phyloP scores from a whole-genome alignment of 306 rosid genomes.

The Gastrolobium villosum region DNA sequence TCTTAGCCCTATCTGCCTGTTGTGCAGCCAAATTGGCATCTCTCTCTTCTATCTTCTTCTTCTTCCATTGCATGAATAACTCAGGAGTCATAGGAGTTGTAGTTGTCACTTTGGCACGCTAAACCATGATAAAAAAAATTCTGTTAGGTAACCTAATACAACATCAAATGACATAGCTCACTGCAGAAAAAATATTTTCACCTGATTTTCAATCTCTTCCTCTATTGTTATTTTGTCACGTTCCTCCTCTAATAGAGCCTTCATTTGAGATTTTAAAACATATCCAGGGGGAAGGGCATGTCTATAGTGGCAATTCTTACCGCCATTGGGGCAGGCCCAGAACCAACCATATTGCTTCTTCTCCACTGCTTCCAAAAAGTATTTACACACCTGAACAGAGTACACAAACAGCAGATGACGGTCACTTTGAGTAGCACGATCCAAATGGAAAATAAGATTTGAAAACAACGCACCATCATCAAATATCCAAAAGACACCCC shows the following conservation, averaged over 20 bases:
- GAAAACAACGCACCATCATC: constrained; percentile 25
- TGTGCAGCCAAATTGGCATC: constrained; percentile 90
- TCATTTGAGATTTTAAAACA: constrained; percentile 96
- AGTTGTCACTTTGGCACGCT: constrained; percentile 82
- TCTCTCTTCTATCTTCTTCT: constrained; percentile 86
- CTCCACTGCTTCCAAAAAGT: constrained; percentile 89
- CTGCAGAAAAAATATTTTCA: constrained; percentile 25
- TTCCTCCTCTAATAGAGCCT: constrained; percentile 90
- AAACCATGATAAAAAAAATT: constrained; percentile 32
- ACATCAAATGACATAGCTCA: constrained; percentile 24
- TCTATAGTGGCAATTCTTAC: constrained; percentile 90
- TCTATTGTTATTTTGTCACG: constrained; percentile 74
- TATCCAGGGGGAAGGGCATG: constrained; percentile 99
- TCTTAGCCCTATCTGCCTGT: constrained; percentile 96
- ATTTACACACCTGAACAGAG: constrained; percentile 61
- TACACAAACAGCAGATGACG: constrained; percentile 6
- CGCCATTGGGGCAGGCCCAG: constrained; percentile 94
- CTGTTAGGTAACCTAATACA: constrained; percentile 40
- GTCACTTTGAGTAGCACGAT: constrained; percentile 8
- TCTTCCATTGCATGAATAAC: constrained; percentile 88
- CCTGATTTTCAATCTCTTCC: constrained; percentile 98
- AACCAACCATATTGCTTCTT: constrained; percentile 99
- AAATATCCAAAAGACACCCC: constrained; percentile 3
- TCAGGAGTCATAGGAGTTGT: constrained; percentile 90
- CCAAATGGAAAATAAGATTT: constrained; percentile 16